These are phyloP conservation scores for Flaveria trinervia DNA, from an alignment of 129 eudicot species.

Conservation along the genomic window DNA sequence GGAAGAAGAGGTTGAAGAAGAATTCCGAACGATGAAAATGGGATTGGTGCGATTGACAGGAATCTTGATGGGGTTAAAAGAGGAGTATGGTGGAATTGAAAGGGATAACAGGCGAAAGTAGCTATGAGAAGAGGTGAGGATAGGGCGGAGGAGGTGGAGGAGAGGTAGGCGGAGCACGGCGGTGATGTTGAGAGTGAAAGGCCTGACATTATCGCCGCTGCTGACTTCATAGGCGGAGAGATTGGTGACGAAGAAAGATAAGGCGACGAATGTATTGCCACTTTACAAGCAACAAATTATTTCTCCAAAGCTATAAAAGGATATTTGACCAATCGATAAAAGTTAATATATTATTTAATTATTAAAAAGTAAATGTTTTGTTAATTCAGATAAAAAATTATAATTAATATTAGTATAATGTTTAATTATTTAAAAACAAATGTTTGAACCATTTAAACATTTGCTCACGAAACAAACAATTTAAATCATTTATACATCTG, in stretches of 20 bases:
- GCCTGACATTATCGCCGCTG: constrained; percentile 37
- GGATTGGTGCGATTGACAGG: constrained; percentile 17
- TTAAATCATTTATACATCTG: no score
- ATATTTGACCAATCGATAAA: no score
- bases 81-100: constrained; percentile 39
- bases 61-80: constrained; percentile 21
- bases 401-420: no score
- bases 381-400: no score
- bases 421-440: no score
- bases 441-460: no score
- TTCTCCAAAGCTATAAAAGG: no score
- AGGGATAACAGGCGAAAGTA: constrained; percentile 37
- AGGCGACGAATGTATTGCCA: constrained; percentile 1
- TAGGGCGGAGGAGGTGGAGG: constrained; percentile 3
- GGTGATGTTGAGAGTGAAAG: constrained; percentile 39
- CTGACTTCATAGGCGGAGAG: constrained; percentile 28
- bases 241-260: constrained; percentile 15
- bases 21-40: constrained; percentile 37
- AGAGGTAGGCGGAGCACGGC: constrained; percentile 27
- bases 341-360: no score
- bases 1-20: constrained; percentile 40
- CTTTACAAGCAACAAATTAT: no score
- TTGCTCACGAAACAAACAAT: no score
- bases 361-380: no score
- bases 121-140: neutral